These are phyloP conservation scores for Roridomyces roridus DNA, from an alignment of 768 basidiomycete genomes.

Conservation along the genomic window DNA sequence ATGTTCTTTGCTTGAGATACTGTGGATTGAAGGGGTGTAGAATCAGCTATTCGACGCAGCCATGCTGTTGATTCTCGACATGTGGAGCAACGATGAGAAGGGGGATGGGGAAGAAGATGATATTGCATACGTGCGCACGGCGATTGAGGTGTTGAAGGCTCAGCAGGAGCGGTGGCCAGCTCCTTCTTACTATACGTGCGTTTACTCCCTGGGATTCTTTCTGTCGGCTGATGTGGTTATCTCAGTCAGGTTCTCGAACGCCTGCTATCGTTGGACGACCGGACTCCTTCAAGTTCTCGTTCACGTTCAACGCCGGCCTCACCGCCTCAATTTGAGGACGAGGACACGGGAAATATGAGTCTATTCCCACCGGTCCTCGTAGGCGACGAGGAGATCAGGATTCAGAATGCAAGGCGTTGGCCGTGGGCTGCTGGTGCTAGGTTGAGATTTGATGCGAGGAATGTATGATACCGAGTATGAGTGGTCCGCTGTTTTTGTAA, in stretches of 20 bases:
- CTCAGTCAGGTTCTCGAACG: no score
- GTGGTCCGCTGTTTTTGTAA: no score
- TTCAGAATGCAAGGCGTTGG: no score
- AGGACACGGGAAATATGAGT: background rate
- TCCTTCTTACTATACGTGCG: background rate
- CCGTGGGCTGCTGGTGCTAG: no score
- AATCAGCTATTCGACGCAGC: background rate
- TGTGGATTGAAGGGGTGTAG: no score
- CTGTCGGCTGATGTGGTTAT: no score
- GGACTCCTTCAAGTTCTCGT: background rate
- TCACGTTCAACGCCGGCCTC: background rate
- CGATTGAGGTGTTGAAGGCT: background rate
- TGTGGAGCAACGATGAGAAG: background rate
- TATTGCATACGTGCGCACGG: background rate
- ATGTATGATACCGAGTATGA: no score
- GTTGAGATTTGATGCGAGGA: no score
- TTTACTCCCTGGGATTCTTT: no score
- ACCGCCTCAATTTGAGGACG: background rate
- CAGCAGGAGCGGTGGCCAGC: slow-evolving; percentile 9
- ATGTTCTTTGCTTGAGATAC: no score
- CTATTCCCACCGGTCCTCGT: background rate
- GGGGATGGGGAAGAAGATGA: background rate
- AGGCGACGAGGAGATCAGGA: slow-evolving; percentile 1
- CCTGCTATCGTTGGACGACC: no score
- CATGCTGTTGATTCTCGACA: background rate